Conservation (phyloP, 139 green algal genomes). For the Coelastrella sp. region DNA sequence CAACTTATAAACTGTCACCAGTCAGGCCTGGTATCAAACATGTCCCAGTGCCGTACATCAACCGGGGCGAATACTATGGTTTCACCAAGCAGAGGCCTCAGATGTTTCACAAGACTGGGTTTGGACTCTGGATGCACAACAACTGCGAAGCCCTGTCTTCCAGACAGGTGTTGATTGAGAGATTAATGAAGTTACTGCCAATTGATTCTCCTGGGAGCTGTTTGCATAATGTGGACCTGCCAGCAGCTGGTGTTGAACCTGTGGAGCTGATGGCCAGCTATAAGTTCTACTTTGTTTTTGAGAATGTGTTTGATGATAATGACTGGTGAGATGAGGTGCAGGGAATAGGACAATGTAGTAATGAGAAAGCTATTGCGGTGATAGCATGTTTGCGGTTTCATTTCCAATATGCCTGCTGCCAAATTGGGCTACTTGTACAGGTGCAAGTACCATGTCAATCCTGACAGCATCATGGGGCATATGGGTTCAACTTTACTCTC, state of each 20-base stretch:
- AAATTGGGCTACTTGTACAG: too few species aligned
- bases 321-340: slow-evolving; percentile 21
- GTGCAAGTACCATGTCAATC: too few species aligned
- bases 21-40: background rate
- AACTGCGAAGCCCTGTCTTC: slow-evolving; percentile 32
- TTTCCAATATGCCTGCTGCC: too few species aligned
- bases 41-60: slow-evolving; percentile 4
- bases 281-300: slow-evolving; percentile 45
- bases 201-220: slow-evolving; percentile 30
- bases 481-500: too few species aligned
- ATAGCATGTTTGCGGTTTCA: background rate
- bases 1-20: slow-evolving; percentile 7
- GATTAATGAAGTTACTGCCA: slow-evolving; percentile 28
- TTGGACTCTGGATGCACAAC: slow-evolving; percentile 42
- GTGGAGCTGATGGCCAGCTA: slow-evolving; percentile 28
- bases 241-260: background rate
- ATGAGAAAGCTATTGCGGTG: background rate
- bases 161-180: slow-evolving; percentile 10
- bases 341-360: background rate
- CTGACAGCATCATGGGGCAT: too few species aligned
- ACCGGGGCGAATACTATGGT: background rate
- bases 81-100: background rate
- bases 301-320: slow-evolving; percentile 40
- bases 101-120: slow-evolving; percentile 24
- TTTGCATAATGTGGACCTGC: slow-evolving; percentile 23